These are phyloP conservation scores for Marasmius sp. DNA, from an alignment of 1,284 basidiomycete species.

Conservation along the genomic window DNA sequence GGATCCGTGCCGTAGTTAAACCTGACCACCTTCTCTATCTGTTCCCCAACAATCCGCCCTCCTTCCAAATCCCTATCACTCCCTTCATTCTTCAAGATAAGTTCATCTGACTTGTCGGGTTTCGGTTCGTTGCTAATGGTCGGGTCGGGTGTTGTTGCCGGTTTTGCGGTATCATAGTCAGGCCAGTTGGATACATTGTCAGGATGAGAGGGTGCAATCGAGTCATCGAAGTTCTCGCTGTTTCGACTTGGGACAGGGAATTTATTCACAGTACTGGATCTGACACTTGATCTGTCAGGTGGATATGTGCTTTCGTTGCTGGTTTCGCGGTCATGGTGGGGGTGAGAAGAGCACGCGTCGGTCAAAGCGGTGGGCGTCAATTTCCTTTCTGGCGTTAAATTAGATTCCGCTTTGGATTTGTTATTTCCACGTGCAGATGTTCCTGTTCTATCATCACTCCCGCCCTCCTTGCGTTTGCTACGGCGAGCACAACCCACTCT, in stretches of 20 bases:
- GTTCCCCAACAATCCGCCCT: background rate
- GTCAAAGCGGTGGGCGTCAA: no score
- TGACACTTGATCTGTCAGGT: no score
- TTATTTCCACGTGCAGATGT: background rate
- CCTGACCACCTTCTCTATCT: background rate
- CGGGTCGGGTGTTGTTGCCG: background rate
- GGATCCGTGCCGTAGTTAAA: background rate
- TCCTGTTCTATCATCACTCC: background rate
- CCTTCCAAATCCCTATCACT: background rate
- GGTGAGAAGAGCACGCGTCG: no score
- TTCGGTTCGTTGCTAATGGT: background rate
- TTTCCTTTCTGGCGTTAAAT: no score
- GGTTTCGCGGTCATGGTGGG: no score
- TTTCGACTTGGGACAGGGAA: no score
- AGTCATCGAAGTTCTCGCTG: background rate
- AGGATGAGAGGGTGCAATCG: background rate
- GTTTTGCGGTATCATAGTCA: no score
- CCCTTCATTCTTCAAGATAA: background rate
- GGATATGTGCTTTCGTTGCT: no score
- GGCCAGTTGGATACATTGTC: background rate
- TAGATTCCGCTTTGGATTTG: background rate
- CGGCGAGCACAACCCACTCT: conserved; percentile 4
- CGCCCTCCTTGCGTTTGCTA: background rate
- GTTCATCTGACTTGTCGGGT: no score
- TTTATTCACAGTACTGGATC: no score